phyloP scores from a whole-genome alignment of 352 stramenopile genomes.

The Phytophthora kernoviae region DNA sequence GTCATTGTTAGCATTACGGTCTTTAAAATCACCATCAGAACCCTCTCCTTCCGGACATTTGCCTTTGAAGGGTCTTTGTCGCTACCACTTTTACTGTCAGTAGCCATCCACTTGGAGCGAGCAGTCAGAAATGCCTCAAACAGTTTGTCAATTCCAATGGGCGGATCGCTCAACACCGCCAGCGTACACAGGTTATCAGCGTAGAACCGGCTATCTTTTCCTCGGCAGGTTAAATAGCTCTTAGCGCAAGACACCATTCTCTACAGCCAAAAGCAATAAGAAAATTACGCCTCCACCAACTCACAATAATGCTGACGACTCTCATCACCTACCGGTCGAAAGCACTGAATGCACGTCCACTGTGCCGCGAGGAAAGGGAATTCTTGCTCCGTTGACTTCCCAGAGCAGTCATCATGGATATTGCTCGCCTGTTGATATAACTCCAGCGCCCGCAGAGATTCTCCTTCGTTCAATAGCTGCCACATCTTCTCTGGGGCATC shows the following conservation, averaged over 20 bases:
- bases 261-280: slow-evolving; percentile 30
- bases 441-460: slow-evolving; percentile 54
- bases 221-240: slow-evolving; percentile 56
- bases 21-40: slow-evolving; percentile 63
- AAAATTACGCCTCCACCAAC: slow-evolving; percentile 6
- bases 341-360: slow-evolving; percentile 74
- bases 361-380: slow-evolving; percentile 74
- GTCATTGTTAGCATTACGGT: slow-evolving; percentile 57
- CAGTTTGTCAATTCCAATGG: slow-evolving; percentile 35
- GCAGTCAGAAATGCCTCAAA: slow-evolving; percentile 54
- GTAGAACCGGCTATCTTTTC: slow-evolving; percentile 65
- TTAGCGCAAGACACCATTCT: slow-evolving; percentile 53
- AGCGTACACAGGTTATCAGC: slow-evolving; percentile 65
- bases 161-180: slow-evolving; percentile 36
- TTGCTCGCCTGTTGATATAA: slow-evolving; percentile 48
- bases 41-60: slow-evolving; percentile 31
- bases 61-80: slow-evolving; percentile 13
- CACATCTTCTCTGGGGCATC: slow-evolving; percentile 72
- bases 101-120: slow-evolving; percentile 59
- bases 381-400: slow-evolving; percentile 16
- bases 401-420: slow-evolving; percentile 28
- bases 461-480: slow-evolving; percentile 65
- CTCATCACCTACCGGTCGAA: slow-evolving; percentile 43
- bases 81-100: slow-evolving; percentile 8
- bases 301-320: background rate